A percentile compares a stretch with the other conserved stretches of the same genome.
These are phyloP conservation scores for Colletotrichum cordylinicola DNA, from an alignment of 2,329 filamentous ascomycete genomes.

Conservation along the genomic window DNA sequence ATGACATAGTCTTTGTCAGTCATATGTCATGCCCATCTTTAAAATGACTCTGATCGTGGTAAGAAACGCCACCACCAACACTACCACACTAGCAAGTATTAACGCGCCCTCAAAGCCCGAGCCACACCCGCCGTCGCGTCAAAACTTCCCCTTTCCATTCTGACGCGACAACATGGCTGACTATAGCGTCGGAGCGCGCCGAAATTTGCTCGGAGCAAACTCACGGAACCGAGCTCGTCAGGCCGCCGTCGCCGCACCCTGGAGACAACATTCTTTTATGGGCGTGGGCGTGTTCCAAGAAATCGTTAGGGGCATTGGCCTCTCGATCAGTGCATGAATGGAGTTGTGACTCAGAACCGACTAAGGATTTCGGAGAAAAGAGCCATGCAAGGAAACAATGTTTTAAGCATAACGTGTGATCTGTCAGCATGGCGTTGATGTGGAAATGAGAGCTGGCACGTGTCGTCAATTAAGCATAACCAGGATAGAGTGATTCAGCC, in stretches of 20 bases:
- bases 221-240: neutral
- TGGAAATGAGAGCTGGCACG: neutral
- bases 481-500: rapidly evolving
- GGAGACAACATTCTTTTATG: neutral
- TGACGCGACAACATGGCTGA: neutral
- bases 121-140: neutral
- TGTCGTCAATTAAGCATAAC: neutral
- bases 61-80: neutral
- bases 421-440: neutral
- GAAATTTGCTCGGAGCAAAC: neutral
- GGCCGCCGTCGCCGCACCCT: neutral
- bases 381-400: neutral
- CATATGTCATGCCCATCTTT: neutral
- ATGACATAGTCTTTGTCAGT: neutral
- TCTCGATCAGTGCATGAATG: rapidly evolving
- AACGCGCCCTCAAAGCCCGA: neutral
- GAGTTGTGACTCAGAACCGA: rapidly evolving
- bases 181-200: neutral
- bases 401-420: neutral
- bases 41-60: neutral
- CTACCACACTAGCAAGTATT: neutral
- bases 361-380: neutral
- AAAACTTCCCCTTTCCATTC: neutral
- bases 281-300: rapidly evolving
- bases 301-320: neutral